A percentile compares a stretch with the other conserved stretches of the same genome.
Conservation (phyloP, 2,329 filamentous ascomycete genomes). For the Anisogramma anomala region DNA sequence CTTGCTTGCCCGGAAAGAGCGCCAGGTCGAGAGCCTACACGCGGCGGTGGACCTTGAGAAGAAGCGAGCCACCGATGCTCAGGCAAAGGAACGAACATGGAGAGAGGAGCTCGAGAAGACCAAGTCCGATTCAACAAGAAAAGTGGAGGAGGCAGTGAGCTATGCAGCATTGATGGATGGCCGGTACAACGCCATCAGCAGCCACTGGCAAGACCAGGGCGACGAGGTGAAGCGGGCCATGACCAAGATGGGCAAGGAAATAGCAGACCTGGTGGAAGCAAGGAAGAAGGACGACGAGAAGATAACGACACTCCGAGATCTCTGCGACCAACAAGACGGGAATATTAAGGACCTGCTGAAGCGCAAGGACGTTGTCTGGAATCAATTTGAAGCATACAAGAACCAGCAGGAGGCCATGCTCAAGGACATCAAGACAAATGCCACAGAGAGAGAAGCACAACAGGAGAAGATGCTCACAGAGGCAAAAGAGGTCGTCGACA, state of each 20-base stretch:
- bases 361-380: slow-evolving; percentile 50
- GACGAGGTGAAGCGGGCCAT: slow-evolving; percentile 46
- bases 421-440: slow-evolving; percentile 45
- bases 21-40: slow-evolving; percentile 60
- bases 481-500: slow-evolving; percentile 47
- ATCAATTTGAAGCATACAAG: slow-evolving; percentile 54
- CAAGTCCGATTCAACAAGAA: slow-evolving; percentile 44
- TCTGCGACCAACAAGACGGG: slow-evolving; percentile 62
- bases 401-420: slow-evolving; percentile 50
- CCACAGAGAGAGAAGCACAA: slow-evolving; percentile 46
- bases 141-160: slow-evolving; percentile 54
- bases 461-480: slow-evolving; percentile 49
- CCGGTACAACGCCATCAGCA: slow-evolving; percentile 55
- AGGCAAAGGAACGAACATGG: slow-evolving; percentile 49
- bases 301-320: slow-evolving; percentile 52
- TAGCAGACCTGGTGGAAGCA: slow-evolving; percentile 43
- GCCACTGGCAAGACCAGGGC: slow-evolving; percentile 56
- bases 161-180: slow-evolving; percentile 58
- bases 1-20: slow-evolving; percentile 58
- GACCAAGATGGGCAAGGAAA: slow-evolving; percentile 38
- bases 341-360: slow-evolving; percentile 50
- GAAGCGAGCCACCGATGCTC: slow-evolving; percentile 46
- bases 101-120: slow-evolving; percentile 52
- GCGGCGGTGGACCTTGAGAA: slow-evolving; percentile 53
- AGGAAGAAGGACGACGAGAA: slow-evolving; percentile 49